Evolutionary conservation across 768 basidiomycete genomes (phyloP), one percentile per base, ranked within the genome.

Genomic region (Leucocoprinus birnbaumii): DNA sequence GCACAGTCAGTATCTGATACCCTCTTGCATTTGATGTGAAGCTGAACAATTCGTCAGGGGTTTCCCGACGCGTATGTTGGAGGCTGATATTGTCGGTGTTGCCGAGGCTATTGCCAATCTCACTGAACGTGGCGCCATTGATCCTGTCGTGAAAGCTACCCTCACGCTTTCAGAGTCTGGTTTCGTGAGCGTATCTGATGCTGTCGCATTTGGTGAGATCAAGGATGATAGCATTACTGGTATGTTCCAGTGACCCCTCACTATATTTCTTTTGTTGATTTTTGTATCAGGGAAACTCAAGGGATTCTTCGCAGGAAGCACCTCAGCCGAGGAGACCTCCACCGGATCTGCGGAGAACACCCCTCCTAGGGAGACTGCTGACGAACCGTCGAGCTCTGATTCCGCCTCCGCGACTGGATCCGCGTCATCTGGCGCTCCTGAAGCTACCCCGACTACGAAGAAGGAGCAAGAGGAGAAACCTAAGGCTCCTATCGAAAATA

Each of bases 71-170:
- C 83, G 85, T 45, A 81, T 95, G 59, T 74, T 89, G 14, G 86
- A 90, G 59, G 86, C 83, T 19, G 80, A 87, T 16, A 77, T 98
- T 55, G 68, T 66, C 24, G 91, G 89, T 31, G 82, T 98, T 46
- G 71, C 78, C 2, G 85, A 89, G 58, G 93, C 92, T 2, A 70
- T 94, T 19, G 80, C 72, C 27, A 97, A 95, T 67, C 78, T 98
- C 47, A 95, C 94, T 13, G 87, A 89, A 45, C 80, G 83, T 1
- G 91, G 90, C 8, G 89, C 85, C 10, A 68, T 80, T 22, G 91
- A 94, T 62, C 90, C 94, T 2, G 83, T 94, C 13, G 79, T 98
- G 63, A 94, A 94, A 68, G 86, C 92, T 16, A 92, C 90, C 0
- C 71, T 98, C 48, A 73, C 82, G 24, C 75, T 98, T 38, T 91